Base-by-base conservation (phyloP, 208 protist genomes). In the Phytomonas francai region DNA sequence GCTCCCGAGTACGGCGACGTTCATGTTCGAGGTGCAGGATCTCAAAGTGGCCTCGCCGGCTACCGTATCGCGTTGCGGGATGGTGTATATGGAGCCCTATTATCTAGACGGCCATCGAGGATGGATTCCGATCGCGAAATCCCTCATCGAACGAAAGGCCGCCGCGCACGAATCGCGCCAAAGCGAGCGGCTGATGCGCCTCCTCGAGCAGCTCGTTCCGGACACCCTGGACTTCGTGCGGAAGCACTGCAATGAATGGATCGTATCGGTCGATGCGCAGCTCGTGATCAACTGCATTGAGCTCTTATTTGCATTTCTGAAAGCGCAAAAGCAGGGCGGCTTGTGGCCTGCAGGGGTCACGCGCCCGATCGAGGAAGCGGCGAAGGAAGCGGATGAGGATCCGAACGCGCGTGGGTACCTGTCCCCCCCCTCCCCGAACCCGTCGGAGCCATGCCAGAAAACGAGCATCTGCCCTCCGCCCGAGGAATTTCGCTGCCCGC, bases 21-120 rank as follows among this genome's bases (percentile, higher is more conserved):
- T 99, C 71, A 97, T 99, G 82, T 99, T 99, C 73, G 98, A 99
- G 77, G 98, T 99, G 33, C 95, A 98, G 70, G 96, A 99, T 74
- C 81, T 99, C 63, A 79, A 84, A 28, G 94, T 98, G 32, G 98
- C 98, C 19, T 99, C 98, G 19, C 98, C 98, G 22, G 98, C 98
- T 19, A 99, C 98, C 6, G 98, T 99, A 49, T 99, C 97, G 27
- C 88, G 98, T 54, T 99, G 98, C 77, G 98, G 98, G 67, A 99
- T 99, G 98, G 96, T 99, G 60, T 99, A 95, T 75, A 85, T 97
- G 72, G 97, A 99, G 75, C 88, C 93, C 33, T 96, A 88, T 78
- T 97, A 97, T 72, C 75, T 95, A 3, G 91, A 97, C 70, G 84
- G 88, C 19, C 69, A 80, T 45, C 84, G 91, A n/a, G 93, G 95